Conservation (phyloP, 208 protist genomes). For the Sergeia podlipaevii region DNA sequence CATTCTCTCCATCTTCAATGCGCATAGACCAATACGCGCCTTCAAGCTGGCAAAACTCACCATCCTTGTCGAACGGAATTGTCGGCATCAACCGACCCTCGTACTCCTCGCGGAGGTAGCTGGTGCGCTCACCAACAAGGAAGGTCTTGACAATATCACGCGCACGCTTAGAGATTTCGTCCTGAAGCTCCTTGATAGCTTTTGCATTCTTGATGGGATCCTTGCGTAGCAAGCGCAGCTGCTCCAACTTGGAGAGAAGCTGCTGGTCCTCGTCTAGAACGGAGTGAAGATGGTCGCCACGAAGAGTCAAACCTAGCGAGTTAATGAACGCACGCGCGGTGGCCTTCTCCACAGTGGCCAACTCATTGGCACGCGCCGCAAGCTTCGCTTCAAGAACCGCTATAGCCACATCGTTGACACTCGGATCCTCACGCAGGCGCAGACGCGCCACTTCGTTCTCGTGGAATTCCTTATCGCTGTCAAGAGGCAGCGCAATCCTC, state of each 20-base stretch:
- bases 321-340: conserved; percentile 41
- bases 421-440: conserved; percentile 8
- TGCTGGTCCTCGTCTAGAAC: conserved; percentile 28
- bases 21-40: conserved; percentile 23
- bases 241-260: conserved; percentile 18
- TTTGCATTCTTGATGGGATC: conserved; percentile 25
- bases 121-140: conserved; percentile 10
- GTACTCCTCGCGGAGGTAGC: conserved; percentile 32
- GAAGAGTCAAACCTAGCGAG: conserved; percentile 12
- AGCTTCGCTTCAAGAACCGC: conserved; percentile 28
- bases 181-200: conserved; percentile 31
- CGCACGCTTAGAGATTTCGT: conserved; percentile 11
- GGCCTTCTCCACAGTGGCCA: conserved; percentile 18
- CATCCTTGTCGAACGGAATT: conserved; percentile 41
- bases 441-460: conserved; percentile 31
- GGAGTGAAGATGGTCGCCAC: conserved; percentile 9
- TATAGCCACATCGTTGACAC: conserved; percentile 13
- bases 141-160: conserved; percentile 7
- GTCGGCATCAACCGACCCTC: conserved; percentile 24
- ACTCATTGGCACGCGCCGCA: conserved; percentile 24
- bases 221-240: conserved; percentile 36
- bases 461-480: conserved; percentile 30
- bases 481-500: conserved; percentile 34
- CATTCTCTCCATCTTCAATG: conserved; percentile 7
- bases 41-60: conserved; percentile 34